A percentile compares a stretch with the other conserved stretches of the same genome.
Evolutionary conservation across 208 protist species (phyloP).

Genomic region (Porcisia deanei): DNA sequence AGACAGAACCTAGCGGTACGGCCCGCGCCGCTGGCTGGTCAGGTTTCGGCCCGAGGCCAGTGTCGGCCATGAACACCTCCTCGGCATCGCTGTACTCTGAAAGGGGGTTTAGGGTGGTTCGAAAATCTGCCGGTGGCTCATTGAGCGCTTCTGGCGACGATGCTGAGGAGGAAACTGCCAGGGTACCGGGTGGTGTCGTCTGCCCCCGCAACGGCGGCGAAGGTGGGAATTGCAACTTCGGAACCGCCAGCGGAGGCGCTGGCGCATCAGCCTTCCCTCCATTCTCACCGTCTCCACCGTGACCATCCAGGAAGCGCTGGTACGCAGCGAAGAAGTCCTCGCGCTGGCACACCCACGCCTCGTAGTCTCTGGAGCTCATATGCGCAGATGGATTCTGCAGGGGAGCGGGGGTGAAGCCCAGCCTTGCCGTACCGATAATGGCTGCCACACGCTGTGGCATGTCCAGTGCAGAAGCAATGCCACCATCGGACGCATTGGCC

Average conservation of each 20-base stretch:
- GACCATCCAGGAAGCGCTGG: slow-evolving; percentile 13
- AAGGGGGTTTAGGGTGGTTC: slow-evolving; percentile 1
- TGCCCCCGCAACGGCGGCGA: not conserved
- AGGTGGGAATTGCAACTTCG: slow-evolving; percentile 12
- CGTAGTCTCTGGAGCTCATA: slow-evolving; percentile 45
- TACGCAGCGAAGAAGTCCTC: slow-evolving; percentile 66
- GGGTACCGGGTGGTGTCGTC: not conserved
- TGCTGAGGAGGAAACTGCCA: not conserved
- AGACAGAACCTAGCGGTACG: not conserved
- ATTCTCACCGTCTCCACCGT: not conserved
- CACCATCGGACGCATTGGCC: slow-evolving; percentile 4
- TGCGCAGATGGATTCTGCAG: slow-evolving; percentile 46
- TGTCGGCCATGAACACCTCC: not conserved
- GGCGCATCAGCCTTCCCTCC: not conserved
- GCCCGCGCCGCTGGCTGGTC: not conserved
- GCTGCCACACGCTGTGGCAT: slow-evolving; percentile 40
- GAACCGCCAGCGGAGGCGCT: slow-evolving; percentile 6
- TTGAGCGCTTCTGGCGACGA: slow-evolving; percentile 1
- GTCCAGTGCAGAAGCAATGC: not conserved
- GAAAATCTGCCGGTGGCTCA: slow-evolving; percentile 1
- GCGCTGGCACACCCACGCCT: slow-evolving; percentile 52
- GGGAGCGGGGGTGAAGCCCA: slow-evolving; percentile 48
- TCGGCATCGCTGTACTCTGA: slow-evolving; percentile 15
- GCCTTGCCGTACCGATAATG: slow-evolving; percentile 46
- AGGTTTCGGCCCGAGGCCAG: not conserved